Evolutionary conservation across 768 basidiomycete species (phyloP).

Genomic region (Cystofilobasidium capitatum): DNA sequence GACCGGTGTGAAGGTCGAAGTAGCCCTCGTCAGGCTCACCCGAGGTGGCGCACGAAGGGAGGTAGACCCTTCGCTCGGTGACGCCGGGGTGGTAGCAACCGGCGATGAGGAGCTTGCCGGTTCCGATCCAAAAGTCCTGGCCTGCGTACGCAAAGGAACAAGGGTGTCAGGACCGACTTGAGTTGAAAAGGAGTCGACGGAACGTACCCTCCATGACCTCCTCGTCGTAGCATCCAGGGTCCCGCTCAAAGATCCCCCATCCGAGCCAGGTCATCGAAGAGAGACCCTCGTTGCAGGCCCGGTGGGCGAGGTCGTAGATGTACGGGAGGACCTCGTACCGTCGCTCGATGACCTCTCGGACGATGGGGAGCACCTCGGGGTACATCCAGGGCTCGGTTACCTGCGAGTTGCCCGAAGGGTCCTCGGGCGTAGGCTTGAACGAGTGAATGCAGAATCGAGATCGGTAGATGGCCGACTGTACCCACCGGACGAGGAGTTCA

Average conservation of each 20-base stretch:
- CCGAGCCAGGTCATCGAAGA: slow-evolving; percentile 35
- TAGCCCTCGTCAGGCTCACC: slow-evolving; percentile 27
- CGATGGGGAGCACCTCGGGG: slow-evolving; percentile 35
- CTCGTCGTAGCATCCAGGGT: slow-evolving; percentile 34
- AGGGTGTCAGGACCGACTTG: no score
- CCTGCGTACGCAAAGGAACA: background rate
- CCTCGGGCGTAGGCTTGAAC: slow-evolving; percentile 33
- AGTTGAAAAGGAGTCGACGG: no score
- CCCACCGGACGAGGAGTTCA: slow-evolving; percentile 38
- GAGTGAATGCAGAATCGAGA: slow-evolving; percentile 37
- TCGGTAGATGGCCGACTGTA: slow-evolving; percentile 36
- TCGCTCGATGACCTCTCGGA: slow-evolving; percentile 33
- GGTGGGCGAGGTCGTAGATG: slow-evolving; percentile 29
- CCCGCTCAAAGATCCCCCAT: slow-evolving; percentile 34
- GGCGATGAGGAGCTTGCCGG: slow-evolving; percentile 35
- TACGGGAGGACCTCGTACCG: slow-evolving; percentile 39
- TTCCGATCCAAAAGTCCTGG: slow-evolving; percentile 39
- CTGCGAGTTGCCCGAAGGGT: background rate
- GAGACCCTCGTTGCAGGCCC: slow-evolving; percentile 33
- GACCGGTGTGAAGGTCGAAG: slow-evolving; percentile 31
- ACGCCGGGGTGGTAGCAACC: slow-evolving; percentile 34
- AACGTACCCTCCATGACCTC: slow-evolving; percentile 31
- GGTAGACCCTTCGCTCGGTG: slow-evolving; percentile 34
- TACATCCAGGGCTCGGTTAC: slow-evolving; percentile 29
- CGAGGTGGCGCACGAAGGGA: slow-evolving; percentile 31